These are phyloP conservation scores for Pharus latifolius DNA, from an alignment of 176 grass and related monocot species.

Conservation along the genomic window DNA sequence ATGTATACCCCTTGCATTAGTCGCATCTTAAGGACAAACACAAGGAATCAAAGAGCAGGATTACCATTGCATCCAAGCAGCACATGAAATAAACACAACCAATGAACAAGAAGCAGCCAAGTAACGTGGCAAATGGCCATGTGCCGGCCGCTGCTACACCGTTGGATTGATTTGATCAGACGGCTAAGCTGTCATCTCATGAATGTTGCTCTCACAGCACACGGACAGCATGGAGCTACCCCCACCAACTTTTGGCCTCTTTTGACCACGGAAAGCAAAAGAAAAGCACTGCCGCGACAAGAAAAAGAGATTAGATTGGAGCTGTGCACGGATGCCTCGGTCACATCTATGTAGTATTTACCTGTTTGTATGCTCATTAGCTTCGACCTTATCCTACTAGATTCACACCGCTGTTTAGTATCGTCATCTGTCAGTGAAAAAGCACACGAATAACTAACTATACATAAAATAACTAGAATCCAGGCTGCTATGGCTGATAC, in stretches of 20 bases:
- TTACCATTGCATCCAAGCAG: neutral
- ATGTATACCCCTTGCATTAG: too few species aligned
- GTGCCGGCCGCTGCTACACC: neutral
- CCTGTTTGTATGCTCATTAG: neutral
- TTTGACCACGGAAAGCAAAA: constrained; percentile 5
- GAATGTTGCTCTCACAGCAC: neutral
- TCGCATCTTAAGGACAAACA: too few species aligned
- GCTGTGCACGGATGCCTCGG: constrained; percentile 3
- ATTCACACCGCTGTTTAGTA: too few species aligned
- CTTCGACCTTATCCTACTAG: too few species aligned
- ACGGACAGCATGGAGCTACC: neutral
- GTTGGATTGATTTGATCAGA: neutral
- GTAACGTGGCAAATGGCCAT: constrained; percentile 14
- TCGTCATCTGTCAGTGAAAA: too few species aligned
- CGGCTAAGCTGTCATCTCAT: neutral
- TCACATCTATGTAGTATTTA: neutral
- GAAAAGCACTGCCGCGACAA: neutral
- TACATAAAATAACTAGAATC: too few species aligned
- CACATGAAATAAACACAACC: too few species aligned
- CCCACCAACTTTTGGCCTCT: neutral
- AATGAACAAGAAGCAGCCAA: constrained; percentile 13
- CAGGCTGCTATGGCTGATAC: too few species aligned
- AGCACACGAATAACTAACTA: too few species aligned
- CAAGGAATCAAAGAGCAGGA: neutral
- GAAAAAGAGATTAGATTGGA: neutral